Base-by-base conservation (phyloP, 2,329 filamentous ascomycete genomes). In the Malbranchea cinnamomea region DNA sequence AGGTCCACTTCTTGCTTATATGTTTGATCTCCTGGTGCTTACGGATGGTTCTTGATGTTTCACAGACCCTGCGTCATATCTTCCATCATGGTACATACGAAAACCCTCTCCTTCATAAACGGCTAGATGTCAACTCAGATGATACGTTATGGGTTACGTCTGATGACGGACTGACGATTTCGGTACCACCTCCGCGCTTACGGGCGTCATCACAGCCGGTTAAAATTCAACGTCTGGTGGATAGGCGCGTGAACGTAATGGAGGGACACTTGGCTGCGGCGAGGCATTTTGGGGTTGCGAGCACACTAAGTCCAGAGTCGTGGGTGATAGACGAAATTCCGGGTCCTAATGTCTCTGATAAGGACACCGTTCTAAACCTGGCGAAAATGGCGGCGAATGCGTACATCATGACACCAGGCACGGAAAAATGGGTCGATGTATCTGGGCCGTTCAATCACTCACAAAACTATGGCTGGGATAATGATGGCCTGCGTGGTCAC, bases 311-410 rank as follows among this genome's bases (percentile, higher is more conserved):
- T 8, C 67, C 74, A 1, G 75, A 75, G 1, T 79, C 78, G 29
- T 98, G 89, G 89, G 77, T 76, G 0, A 59, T 79, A 40, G 87
- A 95, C 41, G 70, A 82, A 26, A 62, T 94, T 0, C 50, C 71
- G 0, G 79, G 75, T 0, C 89, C 89, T 2, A 77, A 95, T 52
- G 60, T 92, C 26, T 81, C 78, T 3, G 80, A 94, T 51, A 89
- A 82, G 54, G 68, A 78, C 36, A 93, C 83, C 0, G 67, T 98
- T 8, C 50, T 95, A 40, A 82, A 68, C 27, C 69, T 95, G 47
- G 87, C 89, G 1, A 73, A 78, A 42, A 92, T 95, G 73, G 78
- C 85, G 1, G 73, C 83, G 28, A 74, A 95, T 48, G 84, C 89
- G 19, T 98, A 98, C 49, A 78, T 91, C 8, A 63, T 78, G 34